phyloP scores from a whole-genome alignment of 2,329 filamentous ascomycete genomes.

The Catunica adiposa region DNA sequence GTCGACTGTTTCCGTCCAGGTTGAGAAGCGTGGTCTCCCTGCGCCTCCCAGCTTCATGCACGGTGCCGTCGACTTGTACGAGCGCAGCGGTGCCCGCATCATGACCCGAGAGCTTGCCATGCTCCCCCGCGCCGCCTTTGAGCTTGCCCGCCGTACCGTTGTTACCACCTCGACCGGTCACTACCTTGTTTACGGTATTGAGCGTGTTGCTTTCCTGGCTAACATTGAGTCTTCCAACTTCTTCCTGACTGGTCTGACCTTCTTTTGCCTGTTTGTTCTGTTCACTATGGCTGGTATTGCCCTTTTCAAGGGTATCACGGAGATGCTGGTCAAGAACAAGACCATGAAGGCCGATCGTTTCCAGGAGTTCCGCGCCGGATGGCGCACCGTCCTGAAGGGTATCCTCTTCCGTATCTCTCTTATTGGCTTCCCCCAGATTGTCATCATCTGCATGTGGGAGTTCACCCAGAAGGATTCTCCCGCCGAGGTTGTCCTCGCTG shows the following conservation, averaged over 20 bases:
- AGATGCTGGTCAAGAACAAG: slow-evolving; percentile 54
- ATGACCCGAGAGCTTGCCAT: slow-evolving; percentile 35
- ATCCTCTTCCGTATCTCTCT: slow-evolving; percentile 82
- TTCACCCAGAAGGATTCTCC: slow-evolving; percentile 72
- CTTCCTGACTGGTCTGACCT: slow-evolving; percentile 78
- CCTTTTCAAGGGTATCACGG: slow-evolving; percentile 66
- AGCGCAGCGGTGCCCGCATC: slow-evolving; percentile 28
- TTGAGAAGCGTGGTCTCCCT: slow-evolving; percentile 45
- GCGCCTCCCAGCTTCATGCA: slow-evolving; percentile 13
- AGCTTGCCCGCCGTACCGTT: slow-evolving; percentile 37
- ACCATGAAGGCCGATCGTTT: slow-evolving; percentile 78
- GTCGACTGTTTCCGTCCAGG: slow-evolving; percentile 61
- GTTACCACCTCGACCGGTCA: slow-evolving; percentile 37
- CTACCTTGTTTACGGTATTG: slow-evolving; percentile 60
- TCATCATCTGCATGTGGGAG: slow-evolving; percentile 84
- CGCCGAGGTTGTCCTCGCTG: slow-evolving; percentile 69
- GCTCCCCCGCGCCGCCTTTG: slow-evolving; percentile 28
- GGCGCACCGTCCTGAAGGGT: slow-evolving; percentile 82
- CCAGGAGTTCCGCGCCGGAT: slow-evolving; percentile 83
- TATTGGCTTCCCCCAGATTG: slow-evolving; percentile 84
- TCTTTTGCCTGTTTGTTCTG: slow-evolving; percentile 73
- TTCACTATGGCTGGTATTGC: slow-evolving; percentile 56
- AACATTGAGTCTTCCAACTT: slow-evolving; percentile 80
- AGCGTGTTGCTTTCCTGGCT: slow-evolving; percentile 74
- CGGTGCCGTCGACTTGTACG: slow-evolving; percentile 24